Conservation (phyloP, 2,329 filamentous ascomycete genomes). For the Talaromyces sp. region DNA sequence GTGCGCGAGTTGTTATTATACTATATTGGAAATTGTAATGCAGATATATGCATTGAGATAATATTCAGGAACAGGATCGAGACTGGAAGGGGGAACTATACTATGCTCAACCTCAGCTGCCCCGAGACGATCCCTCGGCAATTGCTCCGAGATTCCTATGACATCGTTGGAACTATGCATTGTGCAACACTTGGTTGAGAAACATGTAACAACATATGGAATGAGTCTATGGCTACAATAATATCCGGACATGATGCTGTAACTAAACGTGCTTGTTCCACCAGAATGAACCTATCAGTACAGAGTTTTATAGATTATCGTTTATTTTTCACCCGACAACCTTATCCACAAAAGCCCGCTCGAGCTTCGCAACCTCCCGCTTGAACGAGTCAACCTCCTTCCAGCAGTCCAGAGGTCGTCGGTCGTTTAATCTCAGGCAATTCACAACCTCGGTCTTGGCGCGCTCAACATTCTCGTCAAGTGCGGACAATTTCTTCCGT, state of each 20-base stretch:
- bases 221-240: constrained; percentile 18
- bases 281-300: constrained; percentile 6
- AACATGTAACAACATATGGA: background rate
- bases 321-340: constrained; percentile 47
- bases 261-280: constrained; percentile 7
- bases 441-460: constrained; percentile 73
- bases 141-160: background rate
- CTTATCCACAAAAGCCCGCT: constrained; percentile 83
- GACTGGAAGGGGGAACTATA: background rate
- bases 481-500: constrained; percentile 57
- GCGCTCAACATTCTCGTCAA: constrained; percentile 69
- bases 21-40: background rate
- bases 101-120: background rate
- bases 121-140: background rate
- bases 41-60: background rate
- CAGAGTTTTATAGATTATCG: background rate
- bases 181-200: background rate
- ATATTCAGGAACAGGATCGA: background rate
- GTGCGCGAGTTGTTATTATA: background rate
- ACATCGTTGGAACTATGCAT: background rate
- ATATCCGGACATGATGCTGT: constrained; percentile 9
- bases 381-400: constrained; percentile 88
- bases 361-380: constrained; percentile 79
- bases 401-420: constrained; percentile 90
- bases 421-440: constrained; percentile 80